Percentiles rank a stretch among this genome's conserved stretches.
Conservation (phyloP, 2,329 filamentous ascomycete genomes). For the Fusarium compactum region DNA sequence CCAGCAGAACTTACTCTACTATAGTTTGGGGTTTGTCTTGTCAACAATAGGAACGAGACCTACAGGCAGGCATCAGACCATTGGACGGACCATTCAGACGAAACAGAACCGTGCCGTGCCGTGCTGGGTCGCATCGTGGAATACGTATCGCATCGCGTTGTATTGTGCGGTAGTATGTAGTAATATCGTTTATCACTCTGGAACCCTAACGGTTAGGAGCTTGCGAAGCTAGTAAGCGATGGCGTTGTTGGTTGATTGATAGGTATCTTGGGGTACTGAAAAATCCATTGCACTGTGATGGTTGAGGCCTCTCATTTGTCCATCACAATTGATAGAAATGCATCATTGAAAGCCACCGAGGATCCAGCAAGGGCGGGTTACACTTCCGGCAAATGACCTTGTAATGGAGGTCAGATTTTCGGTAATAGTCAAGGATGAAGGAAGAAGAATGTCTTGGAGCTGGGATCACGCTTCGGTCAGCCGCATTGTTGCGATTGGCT, state of each 20-base stretch:
- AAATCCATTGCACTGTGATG: constrained; percentile 45
- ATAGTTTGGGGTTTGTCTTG: background rate
- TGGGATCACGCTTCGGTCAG: constrained; percentile 28
- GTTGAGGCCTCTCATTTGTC: constrained; percentile 39
- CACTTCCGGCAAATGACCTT: constrained; percentile 26
- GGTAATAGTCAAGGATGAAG: constrained; percentile 17
- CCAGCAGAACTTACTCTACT: constrained; percentile 9
- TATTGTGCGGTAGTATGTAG: constrained; percentile 2
- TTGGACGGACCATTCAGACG: background rate
- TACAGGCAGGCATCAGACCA: background rate
- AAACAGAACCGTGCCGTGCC: background rate
- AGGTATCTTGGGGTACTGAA: constrained; percentile 44
- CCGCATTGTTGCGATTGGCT: constrained; percentile 29
- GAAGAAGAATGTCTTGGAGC: constrained; percentile 37
- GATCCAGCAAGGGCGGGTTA: constrained; percentile 22
- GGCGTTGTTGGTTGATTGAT: constrained; percentile 32
- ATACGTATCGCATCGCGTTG: background rate
- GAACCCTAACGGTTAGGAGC: constrained; percentile 15
- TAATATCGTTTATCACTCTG: constrained; percentile 24
- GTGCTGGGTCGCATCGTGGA: background rate
- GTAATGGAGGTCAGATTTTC: constrained; percentile 11
- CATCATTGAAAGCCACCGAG: constrained; percentile 19
- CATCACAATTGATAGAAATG: constrained; percentile 41
- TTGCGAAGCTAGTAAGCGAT: constrained; percentile 42
- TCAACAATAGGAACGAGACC: background rate